These are phyloP conservation scores for Atalantia buxifolia DNA, from an alignment of 345 rosid genomes.

Conservation along the genomic window DNA sequence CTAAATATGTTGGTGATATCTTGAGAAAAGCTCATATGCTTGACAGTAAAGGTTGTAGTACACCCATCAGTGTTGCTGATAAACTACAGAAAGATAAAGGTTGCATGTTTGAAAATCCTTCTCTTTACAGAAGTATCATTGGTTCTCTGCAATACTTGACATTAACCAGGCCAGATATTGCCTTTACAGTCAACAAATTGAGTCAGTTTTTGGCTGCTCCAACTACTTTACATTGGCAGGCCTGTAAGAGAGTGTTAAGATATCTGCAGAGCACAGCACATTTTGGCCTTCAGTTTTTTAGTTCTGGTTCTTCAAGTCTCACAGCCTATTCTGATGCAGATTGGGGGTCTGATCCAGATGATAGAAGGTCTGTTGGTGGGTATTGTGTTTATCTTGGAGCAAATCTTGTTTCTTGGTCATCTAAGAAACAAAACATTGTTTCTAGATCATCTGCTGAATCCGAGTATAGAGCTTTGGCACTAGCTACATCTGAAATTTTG, in stretches of 20 bases:
- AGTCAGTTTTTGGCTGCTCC: neutral
- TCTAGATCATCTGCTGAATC: no score
- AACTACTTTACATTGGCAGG: neutral
- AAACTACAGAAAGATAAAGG: neutral
- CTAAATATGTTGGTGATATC: neutral
- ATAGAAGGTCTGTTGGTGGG: no score
- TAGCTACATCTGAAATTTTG: no score
- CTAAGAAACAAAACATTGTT: no score
- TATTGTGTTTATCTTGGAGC: no score
- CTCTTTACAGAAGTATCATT: neutral
- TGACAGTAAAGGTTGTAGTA: neutral
- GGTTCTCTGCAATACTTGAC: neutral
- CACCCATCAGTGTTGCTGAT: neutral
- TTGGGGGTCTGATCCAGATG: no score
- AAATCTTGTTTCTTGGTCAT: no score
- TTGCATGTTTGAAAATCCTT: neutral
- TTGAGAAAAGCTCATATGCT: neutral
- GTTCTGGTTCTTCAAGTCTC: fast-evolving
- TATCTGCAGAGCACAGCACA: neutral
- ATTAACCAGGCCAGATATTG: neutral
- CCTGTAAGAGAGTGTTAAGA: neutral
- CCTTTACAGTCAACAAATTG: neutral
- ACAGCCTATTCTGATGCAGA: no score
- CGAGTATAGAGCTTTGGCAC: no score
- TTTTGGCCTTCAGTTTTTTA: no score